Base-by-base conservation (phyloP, 1,139 yeast genomes). In the Geotrichum histeridarum region DNA sequence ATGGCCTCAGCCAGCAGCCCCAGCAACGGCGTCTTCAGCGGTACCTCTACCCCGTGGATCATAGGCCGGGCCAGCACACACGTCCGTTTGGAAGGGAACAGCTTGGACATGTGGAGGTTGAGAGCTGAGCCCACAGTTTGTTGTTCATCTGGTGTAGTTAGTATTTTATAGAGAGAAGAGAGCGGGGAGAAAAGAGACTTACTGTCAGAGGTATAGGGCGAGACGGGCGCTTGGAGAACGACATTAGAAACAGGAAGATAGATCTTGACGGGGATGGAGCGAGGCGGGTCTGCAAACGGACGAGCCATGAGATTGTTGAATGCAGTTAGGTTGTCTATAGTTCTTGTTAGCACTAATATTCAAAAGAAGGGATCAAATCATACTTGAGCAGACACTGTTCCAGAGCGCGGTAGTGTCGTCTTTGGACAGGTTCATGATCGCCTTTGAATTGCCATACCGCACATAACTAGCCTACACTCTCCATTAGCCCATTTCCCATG, bases 391-490 rank as follows among this genome's bases (percentile, higher is more conserved):
- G 0, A 84, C 76, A 2, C 86, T 71, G 0, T 71, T 61, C 86
- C 91, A 85, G 44, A 88, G 71, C 1, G 66, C 66, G 30, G 73
- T 70, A 0, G 91, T 77, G 54, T 84, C 83, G 1, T 73, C 74
- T 59, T 80, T 83, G 12, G 93, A 81, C 56, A 91, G 70, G 37
- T 77, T 76, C 95, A 91, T 85, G 27, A 91, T 79, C 1, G 82
- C 77, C 60, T 85, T 87, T 8, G 95, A 78, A 30, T 81, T 79
- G 0, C 95, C 95, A 60, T 84, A 81, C 37, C 86, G 67, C 0
- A 89, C 80, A 64, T 77, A 87, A 63, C 87, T 81, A 2, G 90
- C 78, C 50, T 53, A 36, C 12, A 41, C 11, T 31, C 9, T 8
- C n/a, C 33, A 15, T 42, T 35, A 32, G 35, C 7, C 14, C 8